These are phyloP conservation scores for Neurospora sp. DNA, from an alignment of 495 filamentous ascomycete species.

Conservation along the genomic window DNA sequence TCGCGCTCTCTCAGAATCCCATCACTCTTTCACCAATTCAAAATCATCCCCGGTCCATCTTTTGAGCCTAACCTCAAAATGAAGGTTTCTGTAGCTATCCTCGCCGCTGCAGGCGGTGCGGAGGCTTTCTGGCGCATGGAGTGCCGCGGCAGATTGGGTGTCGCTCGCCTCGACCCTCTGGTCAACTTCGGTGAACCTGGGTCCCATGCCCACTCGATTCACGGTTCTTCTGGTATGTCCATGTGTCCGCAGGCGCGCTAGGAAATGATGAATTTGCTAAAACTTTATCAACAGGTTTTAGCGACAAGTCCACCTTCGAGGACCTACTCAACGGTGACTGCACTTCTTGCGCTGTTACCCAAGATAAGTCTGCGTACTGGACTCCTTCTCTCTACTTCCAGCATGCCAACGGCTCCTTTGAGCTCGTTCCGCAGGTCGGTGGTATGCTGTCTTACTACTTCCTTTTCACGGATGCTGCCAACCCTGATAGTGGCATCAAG, in stretches of 20 bases:
- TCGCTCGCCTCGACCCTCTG: conserved; percentile 66
- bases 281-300: conserved; percentile 34
- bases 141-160: conserved; percentile 56
- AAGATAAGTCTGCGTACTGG: conserved; percentile 66
- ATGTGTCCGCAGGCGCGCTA: neutral
- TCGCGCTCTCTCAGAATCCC: neutral
- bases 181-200: conserved; percentile 46
- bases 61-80: conserved; percentile 13
- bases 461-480: conserved; percentile 40
- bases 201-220: conserved; percentile 64
- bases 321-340: conserved; percentile 46
- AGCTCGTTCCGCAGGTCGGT: conserved; percentile 44
- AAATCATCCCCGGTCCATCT: neutral
- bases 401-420: conserved; percentile 31
- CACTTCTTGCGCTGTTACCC: conserved; percentile 52
- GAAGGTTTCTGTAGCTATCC: conserved; percentile 16
- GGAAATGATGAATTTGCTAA: conserved; percentile 1
- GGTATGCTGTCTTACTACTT: conserved; percentile 71
- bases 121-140: conserved; percentile 84
- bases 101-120: conserved; percentile 24
- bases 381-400: conserved; percentile 55
- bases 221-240: conserved; percentile 52
- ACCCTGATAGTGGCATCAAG: conserved; percentile 41
- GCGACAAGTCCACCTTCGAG: conserved; percentile 31
- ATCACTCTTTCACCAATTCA: conserved; percentile 7